Evolutionary conservation across 495 filamentous ascomycete species (phyloP).

Genomic region (Lasiosphaeris hirsuta): DNA sequence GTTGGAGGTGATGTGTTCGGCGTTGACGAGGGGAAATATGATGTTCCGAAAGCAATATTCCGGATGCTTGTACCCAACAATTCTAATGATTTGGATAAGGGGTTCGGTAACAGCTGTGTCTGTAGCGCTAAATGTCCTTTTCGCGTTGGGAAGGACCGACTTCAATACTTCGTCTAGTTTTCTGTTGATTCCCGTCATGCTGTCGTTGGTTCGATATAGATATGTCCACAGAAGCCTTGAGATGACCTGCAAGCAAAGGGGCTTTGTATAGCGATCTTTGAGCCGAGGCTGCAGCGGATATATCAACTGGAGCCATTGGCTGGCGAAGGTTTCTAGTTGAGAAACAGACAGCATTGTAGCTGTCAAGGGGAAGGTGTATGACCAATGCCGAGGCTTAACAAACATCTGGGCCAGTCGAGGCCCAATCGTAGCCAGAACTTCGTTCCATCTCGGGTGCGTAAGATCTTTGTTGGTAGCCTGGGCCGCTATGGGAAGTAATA

Average conservation of each 20-base stretch:
- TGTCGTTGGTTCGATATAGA: slow-evolving; percentile 76
- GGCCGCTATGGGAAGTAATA: slow-evolving; percentile 84
- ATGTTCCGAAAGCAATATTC: slow-evolving; percentile 89
- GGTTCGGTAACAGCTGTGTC: slow-evolving; percentile 83
- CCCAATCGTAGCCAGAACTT: slow-evolving; percentile 73
- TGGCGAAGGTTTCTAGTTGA: slow-evolving; percentile 72
- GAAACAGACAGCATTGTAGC: slow-evolving; percentile 85
- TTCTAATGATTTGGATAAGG: slow-evolving; percentile 85
- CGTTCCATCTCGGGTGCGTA: slow-evolving; percentile 75
- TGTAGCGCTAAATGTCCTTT: slow-evolving; percentile 70
- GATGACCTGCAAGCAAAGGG: slow-evolving; percentile 81
- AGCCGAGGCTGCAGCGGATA: slow-evolving; percentile 69
- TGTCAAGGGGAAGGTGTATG: slow-evolving; percentile 78
- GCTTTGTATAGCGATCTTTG: slow-evolving; percentile 76
- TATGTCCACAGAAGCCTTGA: slow-evolving; percentile 96
- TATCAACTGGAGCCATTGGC: slow-evolving; percentile 81
- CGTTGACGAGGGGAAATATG: slow-evolving; percentile 92
- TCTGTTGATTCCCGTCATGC: slow-evolving; percentile 58
- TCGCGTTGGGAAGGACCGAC: slow-evolving; percentile 74
- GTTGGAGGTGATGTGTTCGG: slow-evolving; percentile 75
- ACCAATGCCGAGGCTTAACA: slow-evolving; percentile 87
- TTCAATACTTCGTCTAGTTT: slow-evolving; percentile 86
- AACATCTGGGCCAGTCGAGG: slow-evolving; percentile 77
- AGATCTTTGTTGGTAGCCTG: slow-evolving; percentile 68
- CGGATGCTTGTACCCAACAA: slow-evolving; percentile 90